These are phyloP conservation scores for Dendrobium nobile DNA, from an alignment of 106 monocot genomes.

Conservation along the genomic window DNA sequence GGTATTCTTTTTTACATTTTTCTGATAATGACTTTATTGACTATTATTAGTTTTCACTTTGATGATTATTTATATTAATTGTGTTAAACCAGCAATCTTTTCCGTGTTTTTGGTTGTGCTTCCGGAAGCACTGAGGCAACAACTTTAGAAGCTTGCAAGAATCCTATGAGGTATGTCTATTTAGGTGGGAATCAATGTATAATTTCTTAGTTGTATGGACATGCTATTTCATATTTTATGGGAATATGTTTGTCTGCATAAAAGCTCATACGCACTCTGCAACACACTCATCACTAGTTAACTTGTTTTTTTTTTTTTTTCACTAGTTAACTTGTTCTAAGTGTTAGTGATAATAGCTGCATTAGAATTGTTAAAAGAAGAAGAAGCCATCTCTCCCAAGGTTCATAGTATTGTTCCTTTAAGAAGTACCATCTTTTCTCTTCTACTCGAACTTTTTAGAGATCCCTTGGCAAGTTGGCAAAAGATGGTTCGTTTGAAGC, in stretches of 20 bases:
- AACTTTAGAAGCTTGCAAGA: constrained; percentile 78
- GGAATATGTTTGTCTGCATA: neutral
- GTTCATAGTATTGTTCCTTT: no score
- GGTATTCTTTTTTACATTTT: constrained; percentile 25
- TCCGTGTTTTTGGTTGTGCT: constrained; percentile 72
- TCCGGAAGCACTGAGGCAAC: constrained; percentile 68
- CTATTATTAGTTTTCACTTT: neutral
- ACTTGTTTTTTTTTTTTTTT: no score
- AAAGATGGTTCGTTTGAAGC: no score
- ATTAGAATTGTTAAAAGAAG: no score
- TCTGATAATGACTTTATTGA: neutral
- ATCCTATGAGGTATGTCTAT: constrained; percentile 60
- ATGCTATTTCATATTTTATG: neutral
- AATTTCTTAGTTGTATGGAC: neutral
- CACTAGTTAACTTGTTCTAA: neutral
- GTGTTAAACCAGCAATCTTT: constrained; percentile 56
- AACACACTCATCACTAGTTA: neutral
- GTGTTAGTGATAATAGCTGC: no score
- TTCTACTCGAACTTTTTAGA: no score
- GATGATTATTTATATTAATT: neutral
- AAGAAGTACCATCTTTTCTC: no score
- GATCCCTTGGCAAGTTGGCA: no score
- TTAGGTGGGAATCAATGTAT: neutral
- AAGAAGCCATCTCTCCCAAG: no score
- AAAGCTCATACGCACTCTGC: neutral